These are phyloP conservation scores for Clavispora fructus DNA, from an alignment of 805 yeast genomes.

Conservation along the genomic window DNA sequence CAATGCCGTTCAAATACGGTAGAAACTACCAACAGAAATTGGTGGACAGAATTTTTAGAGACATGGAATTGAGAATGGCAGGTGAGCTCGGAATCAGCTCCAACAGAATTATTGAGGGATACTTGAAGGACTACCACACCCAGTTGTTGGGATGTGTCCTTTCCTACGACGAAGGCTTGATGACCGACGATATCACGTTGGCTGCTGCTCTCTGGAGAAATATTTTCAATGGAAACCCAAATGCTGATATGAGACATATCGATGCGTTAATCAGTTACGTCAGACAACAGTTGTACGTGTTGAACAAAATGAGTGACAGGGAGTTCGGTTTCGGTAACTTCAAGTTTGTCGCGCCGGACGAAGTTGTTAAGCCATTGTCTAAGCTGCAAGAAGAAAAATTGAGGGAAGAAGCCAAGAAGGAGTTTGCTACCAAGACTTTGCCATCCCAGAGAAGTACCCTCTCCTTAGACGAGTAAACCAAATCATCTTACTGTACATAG, in stretches of 20 bases:
- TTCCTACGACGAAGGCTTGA: slow-evolving; percentile 89
- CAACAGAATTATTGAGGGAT: slow-evolving; percentile 75
- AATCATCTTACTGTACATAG: slow-evolving; percentile 1
- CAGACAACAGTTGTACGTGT: slow-evolving; percentile 82
- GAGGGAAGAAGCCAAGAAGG: slow-evolving; percentile 44
- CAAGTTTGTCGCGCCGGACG: slow-evolving; percentile 76
- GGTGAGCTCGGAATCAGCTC: slow-evolving; percentile 83
- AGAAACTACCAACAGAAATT: slow-evolving; percentile 86
- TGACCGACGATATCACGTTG: slow-evolving; percentile 69
- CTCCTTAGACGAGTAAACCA: slow-evolving; percentile 35
- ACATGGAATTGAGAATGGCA: slow-evolving; percentile 79
- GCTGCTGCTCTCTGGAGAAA: slow-evolving; percentile 89
- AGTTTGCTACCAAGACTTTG: slow-evolving; percentile 47
- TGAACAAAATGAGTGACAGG: slow-evolving; percentile 80
- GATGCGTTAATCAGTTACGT: slow-evolving; percentile 89
- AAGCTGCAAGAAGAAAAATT: slow-evolving; percentile 56
- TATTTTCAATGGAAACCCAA: slow-evolving; percentile 77
- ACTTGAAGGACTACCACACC: slow-evolving; percentile 83
- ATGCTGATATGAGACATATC: slow-evolving; percentile 74
- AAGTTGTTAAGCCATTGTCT: slow-evolving; percentile 68
- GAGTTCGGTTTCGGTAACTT: slow-evolving; percentile 92
- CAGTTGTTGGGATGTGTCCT: slow-evolving; percentile 86
- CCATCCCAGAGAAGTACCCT: slow-evolving; percentile 55
- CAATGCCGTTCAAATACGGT: slow-evolving; percentile 87
- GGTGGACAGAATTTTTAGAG: slow-evolving; percentile 83